Percentiles rank a stretch among this genome's conserved stretches.
Conservation (phyloP, 768 basidiomycete genomes). For the Mycena alexandri region DNA sequence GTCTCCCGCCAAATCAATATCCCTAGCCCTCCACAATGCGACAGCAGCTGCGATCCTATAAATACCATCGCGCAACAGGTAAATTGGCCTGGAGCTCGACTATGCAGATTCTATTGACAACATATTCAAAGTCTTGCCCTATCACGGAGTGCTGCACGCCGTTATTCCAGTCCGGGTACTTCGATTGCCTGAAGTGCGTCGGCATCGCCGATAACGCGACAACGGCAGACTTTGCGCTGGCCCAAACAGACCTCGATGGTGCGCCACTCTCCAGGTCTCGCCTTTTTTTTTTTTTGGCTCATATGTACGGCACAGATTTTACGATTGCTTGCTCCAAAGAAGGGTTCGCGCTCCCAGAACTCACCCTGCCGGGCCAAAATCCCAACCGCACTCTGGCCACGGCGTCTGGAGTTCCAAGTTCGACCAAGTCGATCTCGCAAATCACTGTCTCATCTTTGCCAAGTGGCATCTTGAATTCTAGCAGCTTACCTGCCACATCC, state of each 20-base stretch:
- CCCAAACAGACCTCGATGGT: conserved; percentile 54
- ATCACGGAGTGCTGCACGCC: conserved; percentile 53
- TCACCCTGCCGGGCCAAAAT: conserved; percentile 36
- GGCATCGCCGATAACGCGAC: conserved; percentile 44
- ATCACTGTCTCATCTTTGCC: conserved; percentile 24
- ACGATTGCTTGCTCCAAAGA: conserved; percentile 24
- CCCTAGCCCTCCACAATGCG: conserved; percentile 47
- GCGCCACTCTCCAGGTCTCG: conserved; percentile 26
- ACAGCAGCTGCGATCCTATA: conserved; percentile 47
- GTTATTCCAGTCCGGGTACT: conserved; percentile 54
- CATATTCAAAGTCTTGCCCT: conserved; percentile 42
- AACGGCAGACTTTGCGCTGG: conserved; percentile 43
- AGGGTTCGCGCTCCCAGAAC: conserved; percentile 32
- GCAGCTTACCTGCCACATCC: not conserved
- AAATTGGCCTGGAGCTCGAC: not conserved
- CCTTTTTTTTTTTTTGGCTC: not conserved
- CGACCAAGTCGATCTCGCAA: conserved; percentile 14
- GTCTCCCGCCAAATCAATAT: conserved; percentile 39
- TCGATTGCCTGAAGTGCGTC: conserved; percentile 57
- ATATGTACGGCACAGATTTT: conserved; percentile 10
- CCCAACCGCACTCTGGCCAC: conserved; percentile 32
- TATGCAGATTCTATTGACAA: not conserved
- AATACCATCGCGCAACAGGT: conserved; percentile 35
- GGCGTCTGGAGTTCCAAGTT: conserved; percentile 4
- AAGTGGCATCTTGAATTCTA: not conserved